phyloP scores from a whole-genome alignment of 2,329 filamentous ascomycete genomes.

The Diaporthe ilicicola region DNA sequence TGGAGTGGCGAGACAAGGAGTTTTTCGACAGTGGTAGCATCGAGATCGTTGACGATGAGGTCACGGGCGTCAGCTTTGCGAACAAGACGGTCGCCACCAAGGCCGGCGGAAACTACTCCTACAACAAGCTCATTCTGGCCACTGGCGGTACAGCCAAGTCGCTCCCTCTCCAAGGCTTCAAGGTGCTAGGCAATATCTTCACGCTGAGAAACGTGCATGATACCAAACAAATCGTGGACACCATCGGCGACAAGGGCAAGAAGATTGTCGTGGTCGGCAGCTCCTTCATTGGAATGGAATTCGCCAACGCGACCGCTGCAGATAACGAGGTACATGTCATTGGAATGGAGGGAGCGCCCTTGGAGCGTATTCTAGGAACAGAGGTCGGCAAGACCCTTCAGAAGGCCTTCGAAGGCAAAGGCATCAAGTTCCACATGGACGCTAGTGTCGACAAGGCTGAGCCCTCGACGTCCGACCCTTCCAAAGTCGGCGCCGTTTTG shows the following conservation, averaged over 20 bases:
- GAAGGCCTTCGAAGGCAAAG: conserved; percentile 80
- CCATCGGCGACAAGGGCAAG: conserved; percentile 85
- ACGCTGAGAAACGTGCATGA: conserved; percentile 81
- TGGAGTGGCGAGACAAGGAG: conserved; percentile 77
- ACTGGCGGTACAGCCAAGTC: conserved; percentile 82
- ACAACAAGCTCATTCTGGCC: conserved; percentile 89
- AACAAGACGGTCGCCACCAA: conserved; percentile 78
- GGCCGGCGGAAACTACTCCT: conserved; percentile 74
- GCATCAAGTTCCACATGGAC: conserved; percentile 86
- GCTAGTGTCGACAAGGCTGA: conserved; percentile 85
- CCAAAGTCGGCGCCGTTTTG: conserved; percentile 79
- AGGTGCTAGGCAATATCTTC: conserved; percentile 88
- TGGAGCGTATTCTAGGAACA: conserved; percentile 86
- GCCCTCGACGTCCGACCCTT: conserved; percentile 71
- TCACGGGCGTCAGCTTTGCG: conserved; percentile 79
- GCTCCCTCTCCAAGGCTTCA: conserved; percentile 85
- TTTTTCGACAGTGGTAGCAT: conserved; percentile 76
- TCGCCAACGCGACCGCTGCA: conserved; percentile 82
- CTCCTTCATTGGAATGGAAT: conserved; percentile 98
- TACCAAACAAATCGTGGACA: conserved; percentile 77
- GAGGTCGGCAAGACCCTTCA: conserved; percentile 85
- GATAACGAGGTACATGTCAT: conserved; percentile 87
- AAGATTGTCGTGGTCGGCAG: conserved; percentile 93
- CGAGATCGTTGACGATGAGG: conserved; percentile 68
- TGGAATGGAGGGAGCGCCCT: conserved; percentile 85